phyloP scores from a whole-genome alignment of 495 filamentous ascomycete species.

The Daldinia loculata region DNA sequence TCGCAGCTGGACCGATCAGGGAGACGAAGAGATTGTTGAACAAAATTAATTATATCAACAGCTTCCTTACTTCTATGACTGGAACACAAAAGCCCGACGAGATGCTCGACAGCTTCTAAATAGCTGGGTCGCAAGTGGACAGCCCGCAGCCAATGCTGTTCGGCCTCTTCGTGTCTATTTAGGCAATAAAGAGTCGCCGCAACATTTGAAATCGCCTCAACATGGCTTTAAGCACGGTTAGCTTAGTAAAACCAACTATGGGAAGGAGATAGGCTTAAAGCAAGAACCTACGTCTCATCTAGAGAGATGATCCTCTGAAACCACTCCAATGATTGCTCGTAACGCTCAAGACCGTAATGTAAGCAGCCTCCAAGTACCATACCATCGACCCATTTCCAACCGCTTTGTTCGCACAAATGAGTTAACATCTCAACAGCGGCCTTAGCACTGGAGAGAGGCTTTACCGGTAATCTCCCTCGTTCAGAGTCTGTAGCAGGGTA shows the following conservation, averaged over 20 bases:
- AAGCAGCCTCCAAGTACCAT: constrained; percentile 94
- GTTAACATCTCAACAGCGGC: constrained; percentile 81
- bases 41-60: constrained; percentile 86
- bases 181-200: constrained; percentile 88
- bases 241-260: not conserved
- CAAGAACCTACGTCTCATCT: constrained; percentile 73
- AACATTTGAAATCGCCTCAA: constrained; percentile 93
- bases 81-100: constrained; percentile 86
- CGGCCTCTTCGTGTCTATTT: constrained; percentile 82
- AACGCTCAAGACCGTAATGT: constrained; percentile 90
- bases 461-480: constrained; percentile 19
- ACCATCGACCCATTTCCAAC: constrained; percentile 94
- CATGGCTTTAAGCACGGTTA: constrained; percentile 68
- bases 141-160: constrained; percentile 84
- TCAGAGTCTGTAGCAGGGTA: constrained; percentile 8
- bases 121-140: constrained; percentile 87
- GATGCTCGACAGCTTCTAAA: constrained; percentile 96
- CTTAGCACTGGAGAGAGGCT: constrained; percentile 62
- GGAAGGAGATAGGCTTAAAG: not conserved
- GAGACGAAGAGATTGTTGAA: constrained; percentile 78
- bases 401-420: constrained; percentile 82
- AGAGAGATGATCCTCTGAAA: constrained; percentile 85
- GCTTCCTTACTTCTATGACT: constrained; percentile 85
- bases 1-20: constrained; percentile 21
- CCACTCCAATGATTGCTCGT: constrained; percentile 86